Evolutionary conservation across 768 basidiomycete genomes (phyloP).

Genomic region (Trametes coccinea): DNA sequence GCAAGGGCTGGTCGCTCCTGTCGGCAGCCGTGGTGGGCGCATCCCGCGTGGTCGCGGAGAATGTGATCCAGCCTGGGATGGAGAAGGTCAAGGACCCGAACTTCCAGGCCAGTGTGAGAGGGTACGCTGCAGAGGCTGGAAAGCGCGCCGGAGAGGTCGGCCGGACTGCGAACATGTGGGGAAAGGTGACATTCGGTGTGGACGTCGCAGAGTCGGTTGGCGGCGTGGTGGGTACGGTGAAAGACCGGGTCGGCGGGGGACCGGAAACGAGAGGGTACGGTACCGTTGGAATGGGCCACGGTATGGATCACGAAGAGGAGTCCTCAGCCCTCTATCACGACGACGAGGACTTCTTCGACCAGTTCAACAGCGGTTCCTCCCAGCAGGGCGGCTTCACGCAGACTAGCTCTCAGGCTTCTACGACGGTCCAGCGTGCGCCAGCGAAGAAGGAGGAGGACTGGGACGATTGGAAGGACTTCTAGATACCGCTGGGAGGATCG

Average conservation of each 20-base stretch:
- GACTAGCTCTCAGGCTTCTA: conserved; percentile 19
- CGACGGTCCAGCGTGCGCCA: conserved; percentile 18
- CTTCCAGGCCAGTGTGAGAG: conserved; percentile 72
- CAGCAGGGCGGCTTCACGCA: conserved; percentile 18
- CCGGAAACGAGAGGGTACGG: conserved; percentile 48
- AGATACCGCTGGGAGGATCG: conserved; percentile 15
- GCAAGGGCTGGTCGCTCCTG: conserved; percentile 97
- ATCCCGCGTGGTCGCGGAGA: conserved; percentile 74
- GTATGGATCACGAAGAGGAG: conserved; percentile 54
- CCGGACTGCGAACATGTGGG: conserved; percentile 72
- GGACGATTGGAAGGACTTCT: conserved; percentile 54
- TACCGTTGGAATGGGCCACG: conserved; percentile 50
- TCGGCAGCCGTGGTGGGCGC: conserved; percentile 83
- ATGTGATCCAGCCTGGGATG: conserved; percentile 88
- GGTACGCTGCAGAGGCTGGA: conserved; percentile 70
- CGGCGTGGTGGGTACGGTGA: conserved; percentile 65
- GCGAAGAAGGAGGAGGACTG: conserved; percentile 43
- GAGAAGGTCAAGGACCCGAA: conserved; percentile 79
- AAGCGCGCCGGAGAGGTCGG: conserved; percentile 64
- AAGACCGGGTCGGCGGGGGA: conserved; percentile 54
- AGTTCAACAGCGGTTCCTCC: conserved; percentile 38
- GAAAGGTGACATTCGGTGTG: conserved; percentile 74
- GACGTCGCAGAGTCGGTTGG: conserved; percentile 82
- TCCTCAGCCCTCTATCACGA: conserved; percentile 63
- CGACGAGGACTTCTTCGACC: conserved; percentile 60